Percentiles rank a stretch among this genome's conserved stretches.
These are phyloP conservation scores for Crithidia sp. DNA, from an alignment of 208 protist genomes.

Conservation along the genomic window DNA sequence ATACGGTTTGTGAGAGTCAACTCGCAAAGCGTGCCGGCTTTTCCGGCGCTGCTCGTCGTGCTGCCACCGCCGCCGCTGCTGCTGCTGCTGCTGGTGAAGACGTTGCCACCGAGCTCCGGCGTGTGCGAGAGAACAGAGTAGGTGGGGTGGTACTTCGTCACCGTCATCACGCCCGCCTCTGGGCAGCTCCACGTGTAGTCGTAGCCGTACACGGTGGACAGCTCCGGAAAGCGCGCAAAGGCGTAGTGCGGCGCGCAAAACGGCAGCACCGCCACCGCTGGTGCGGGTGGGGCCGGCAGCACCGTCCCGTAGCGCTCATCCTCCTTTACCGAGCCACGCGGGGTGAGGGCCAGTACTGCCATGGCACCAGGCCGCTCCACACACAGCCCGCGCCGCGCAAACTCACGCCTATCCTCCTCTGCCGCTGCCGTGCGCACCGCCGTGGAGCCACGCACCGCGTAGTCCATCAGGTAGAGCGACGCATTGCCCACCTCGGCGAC, in stretches of 20 bases:
- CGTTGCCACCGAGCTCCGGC: slow-evolving; percentile 22
- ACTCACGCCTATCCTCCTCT: slow-evolving; percentile 52
- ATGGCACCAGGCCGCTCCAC: slow-evolving; percentile 34
- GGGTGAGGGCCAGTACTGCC: slow-evolving; percentile 67
- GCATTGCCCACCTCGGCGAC: slow-evolving; percentile 40
- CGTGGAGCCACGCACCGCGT: slow-evolving; percentile 41
- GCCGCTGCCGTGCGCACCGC: slow-evolving; percentile 25
- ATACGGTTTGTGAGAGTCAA: slow-evolving; percentile 69
- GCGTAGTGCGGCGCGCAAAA: slow-evolving; percentile 72
- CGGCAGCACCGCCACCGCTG: slow-evolving; percentile 68
- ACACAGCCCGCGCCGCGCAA: slow-evolving; percentile 71
- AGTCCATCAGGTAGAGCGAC: slow-evolving; percentile 58
- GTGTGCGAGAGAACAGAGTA: slow-evolving; percentile 57
- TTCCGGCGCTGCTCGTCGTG: neutral
- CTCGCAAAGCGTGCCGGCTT: slow-evolving; percentile 53
- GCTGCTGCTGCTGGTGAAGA: neutral
- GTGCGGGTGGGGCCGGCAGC: slow-evolving; percentile 38
- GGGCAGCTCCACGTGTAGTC: slow-evolving; percentile 72
- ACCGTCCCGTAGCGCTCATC: slow-evolving; percentile 48
- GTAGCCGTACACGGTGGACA: slow-evolving; percentile 65
- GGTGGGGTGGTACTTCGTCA: slow-evolving; percentile 50
- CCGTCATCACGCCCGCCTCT: slow-evolving; percentile 34
- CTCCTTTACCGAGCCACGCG: slow-evolving; percentile 48
- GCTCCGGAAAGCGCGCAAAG: slow-evolving; percentile 79
- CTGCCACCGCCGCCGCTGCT: neutral